Evolutionary conservation across 352 stramenopile species (phyloP).

Genomic region (Phytophthora vignae): DNA sequence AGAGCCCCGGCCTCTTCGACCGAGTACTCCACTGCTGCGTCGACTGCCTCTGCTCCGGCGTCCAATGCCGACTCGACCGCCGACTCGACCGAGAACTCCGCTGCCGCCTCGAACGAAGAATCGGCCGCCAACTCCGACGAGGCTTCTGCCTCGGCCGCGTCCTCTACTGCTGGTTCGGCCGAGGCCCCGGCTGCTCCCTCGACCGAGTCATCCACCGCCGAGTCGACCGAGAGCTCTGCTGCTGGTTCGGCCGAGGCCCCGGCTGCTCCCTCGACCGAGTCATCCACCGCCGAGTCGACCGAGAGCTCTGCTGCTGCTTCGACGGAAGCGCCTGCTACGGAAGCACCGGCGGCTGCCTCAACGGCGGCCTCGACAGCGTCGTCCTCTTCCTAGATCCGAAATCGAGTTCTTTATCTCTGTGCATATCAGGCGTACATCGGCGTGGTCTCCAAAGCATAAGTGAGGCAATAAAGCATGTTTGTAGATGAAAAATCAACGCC

Average conservation of each 20-base stretch:
- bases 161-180: not conserved
- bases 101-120: not conserved
- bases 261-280: not conserved
- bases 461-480: slow-evolving; percentile 46
- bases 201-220: not conserved
- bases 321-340: not conserved
- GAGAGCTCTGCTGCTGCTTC: slow-evolving; percentile 5
- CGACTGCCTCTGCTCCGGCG: not conserved
- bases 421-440: slow-evolving; percentile 37
- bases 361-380: slow-evolving; percentile 9
- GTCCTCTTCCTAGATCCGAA: slow-evolving; percentile 32
- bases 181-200: not conserved
- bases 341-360: slow-evolving; percentile 7
- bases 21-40: slow-evolving; percentile 12
- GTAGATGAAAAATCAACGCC: slow-evolving; percentile 27
- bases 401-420: slow-evolving; percentile 43
- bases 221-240: slow-evolving; percentile 1
- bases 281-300: not conserved
- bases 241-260: not conserved
- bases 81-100: not conserved
- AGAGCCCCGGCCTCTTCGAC: slow-evolving; percentile 11
- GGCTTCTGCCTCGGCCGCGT: not conserved
- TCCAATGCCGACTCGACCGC: too few species aligned
- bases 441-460: slow-evolving; percentile 35
- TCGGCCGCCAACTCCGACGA: not conserved